Conservation (phyloP, 495 filamentous ascomycete species). For the Cladorrhinum samala region DNA sequence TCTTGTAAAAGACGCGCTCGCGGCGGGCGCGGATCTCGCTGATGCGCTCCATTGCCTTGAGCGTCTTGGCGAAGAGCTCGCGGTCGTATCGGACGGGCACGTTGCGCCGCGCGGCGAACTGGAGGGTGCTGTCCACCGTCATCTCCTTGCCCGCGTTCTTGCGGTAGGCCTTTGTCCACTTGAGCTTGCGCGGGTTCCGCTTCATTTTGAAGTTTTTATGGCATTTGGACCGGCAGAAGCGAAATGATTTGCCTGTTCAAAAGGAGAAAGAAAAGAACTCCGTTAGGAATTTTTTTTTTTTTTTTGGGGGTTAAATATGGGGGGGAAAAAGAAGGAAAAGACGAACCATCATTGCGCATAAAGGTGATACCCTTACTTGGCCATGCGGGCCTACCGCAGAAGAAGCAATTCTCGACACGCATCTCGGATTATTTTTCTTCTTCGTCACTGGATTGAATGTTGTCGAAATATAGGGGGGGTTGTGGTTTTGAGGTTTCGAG, state of each 20-base stretch:
- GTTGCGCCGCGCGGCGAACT: slow-evolving; percentile 89
- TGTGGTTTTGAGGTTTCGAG: too few species aligned
- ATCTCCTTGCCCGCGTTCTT: slow-evolving; percentile 81
- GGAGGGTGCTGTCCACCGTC: slow-evolving; percentile 88
- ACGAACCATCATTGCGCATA: slow-evolving; percentile 62
- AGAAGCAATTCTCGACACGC: slow-evolving; percentile 77
- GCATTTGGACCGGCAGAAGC: slow-evolving; percentile 81
- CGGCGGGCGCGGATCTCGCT: slow-evolving; percentile 75
- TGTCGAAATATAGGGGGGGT: too few species aligned
- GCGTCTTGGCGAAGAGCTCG: slow-evolving; percentile 75
- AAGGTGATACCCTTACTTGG: slow-evolving; percentile 82
- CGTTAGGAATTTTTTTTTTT: slow-evolving; percentile 1
- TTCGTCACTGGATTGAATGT: too few species aligned
- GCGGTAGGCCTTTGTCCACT: slow-evolving; percentile 82
- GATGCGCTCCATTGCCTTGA: slow-evolving; percentile 88
- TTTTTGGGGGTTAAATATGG: neutral
- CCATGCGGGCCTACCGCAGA: slow-evolving; percentile 79
- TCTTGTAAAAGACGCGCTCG: slow-evolving; percentile 87
- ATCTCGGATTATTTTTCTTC: too few species aligned
- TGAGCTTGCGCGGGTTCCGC: slow-evolving; percentile 70
- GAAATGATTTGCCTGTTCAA: slow-evolving; percentile 54
- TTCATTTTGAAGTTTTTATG: slow-evolving; percentile 99
- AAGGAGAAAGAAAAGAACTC: neutral
- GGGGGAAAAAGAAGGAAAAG: slow-evolving; percentile 41
- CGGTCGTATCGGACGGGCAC: slow-evolving; percentile 92